phyloP scores from a whole-genome alignment of 179 eudicot genomes.

The Dionaea muscipula region DNA sequence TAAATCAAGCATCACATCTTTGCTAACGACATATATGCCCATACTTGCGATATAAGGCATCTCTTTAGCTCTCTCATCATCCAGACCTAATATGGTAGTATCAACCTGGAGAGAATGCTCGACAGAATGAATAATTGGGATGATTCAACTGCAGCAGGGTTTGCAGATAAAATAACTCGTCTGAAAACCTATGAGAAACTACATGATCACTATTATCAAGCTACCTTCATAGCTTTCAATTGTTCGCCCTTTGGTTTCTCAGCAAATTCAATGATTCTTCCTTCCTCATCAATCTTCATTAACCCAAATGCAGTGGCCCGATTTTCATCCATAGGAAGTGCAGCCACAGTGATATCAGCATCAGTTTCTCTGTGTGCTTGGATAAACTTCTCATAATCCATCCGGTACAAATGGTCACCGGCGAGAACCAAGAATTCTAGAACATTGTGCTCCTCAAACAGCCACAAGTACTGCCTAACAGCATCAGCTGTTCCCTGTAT shows the following conservation, averaged over 20 bases:
- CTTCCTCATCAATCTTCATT: constrained; percentile 95
- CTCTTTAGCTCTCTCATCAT: constrained; percentile 91
- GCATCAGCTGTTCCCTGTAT: constrained; percentile 92
- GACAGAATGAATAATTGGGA: no score
- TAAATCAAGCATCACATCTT: constrained; percentile 74
- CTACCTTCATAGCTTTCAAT: constrained; percentile 81
- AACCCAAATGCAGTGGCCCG: constrained; percentile 96
- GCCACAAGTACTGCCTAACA: constrained; percentile 82
- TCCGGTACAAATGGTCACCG: constrained; percentile 91
- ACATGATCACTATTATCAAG: no score
- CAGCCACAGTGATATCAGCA: constrained; percentile 98
- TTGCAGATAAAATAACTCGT: no score
- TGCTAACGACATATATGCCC: constrained; percentile 96
- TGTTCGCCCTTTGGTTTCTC: constrained; percentile 97
- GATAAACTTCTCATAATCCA: constrained; percentile 91
- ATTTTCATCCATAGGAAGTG: constrained; percentile 84
- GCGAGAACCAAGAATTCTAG: constrained; percentile 74
- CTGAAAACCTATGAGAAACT: no score
- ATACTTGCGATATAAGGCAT: constrained; percentile 97
- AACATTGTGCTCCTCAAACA: constrained; percentile 86
- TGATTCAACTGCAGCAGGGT: no score
- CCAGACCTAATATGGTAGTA: constrained; percentile 85
- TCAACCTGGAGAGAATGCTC: constrained; percentile 45
- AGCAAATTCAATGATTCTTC: constrained; percentile 80
- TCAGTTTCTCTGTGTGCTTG: constrained; percentile 96